These are phyloP conservation scores for Ceratobasidium sp. DNA, from an alignment of 1,284 basidiomycete species.

Conservation along the genomic window DNA sequence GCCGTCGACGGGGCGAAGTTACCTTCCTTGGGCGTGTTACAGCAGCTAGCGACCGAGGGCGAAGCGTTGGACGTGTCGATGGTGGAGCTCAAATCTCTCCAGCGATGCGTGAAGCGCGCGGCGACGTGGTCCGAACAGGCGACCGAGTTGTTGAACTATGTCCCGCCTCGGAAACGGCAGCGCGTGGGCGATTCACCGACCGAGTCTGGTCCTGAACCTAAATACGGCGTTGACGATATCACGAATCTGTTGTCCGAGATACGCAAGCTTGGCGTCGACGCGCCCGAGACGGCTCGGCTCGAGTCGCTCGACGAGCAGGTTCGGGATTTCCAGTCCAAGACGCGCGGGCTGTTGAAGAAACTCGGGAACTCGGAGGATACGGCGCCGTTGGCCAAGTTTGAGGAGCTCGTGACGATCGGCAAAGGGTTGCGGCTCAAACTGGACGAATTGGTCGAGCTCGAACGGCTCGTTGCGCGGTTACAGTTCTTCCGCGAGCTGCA, in stretches of 20 bases:
- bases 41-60: conserved; percentile 85
- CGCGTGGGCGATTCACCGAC: conserved; percentile 65
- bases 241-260: conserved; percentile 78
- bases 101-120: conserved; percentile 83
- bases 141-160: conserved; percentile 57
- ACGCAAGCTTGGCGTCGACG: conserved; percentile 82
- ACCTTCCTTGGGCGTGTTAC: conserved; percentile 81
- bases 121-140: conserved; percentile 87
- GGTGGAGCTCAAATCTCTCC: conserved; percentile 78
- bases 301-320: conserved; percentile 72
- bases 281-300: conserved; percentile 76
- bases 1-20: conserved; percentile 76
- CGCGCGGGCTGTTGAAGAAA: conserved; percentile 13
- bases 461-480: conserved; percentile 80
- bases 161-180: conserved; percentile 68
- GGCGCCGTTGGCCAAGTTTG: conserved; percentile 18
- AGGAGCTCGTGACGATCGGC: conserved; percentile 40
- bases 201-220: conserved; percentile 61
- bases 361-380: conserved; percentile 38
- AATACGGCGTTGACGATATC: conserved; percentile 76
- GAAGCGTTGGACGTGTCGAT: conserved; percentile 85
- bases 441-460: conserved; percentile 79
- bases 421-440: conserved; percentile 64
- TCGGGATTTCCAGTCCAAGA: conserved; percentile 67
- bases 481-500: conserved; percentile 78